Evolutionary conservation across 106 monocot genomes (phyloP), one percentile per base, ranked within the genome.

Genomic region (Allium sativum): DNA sequence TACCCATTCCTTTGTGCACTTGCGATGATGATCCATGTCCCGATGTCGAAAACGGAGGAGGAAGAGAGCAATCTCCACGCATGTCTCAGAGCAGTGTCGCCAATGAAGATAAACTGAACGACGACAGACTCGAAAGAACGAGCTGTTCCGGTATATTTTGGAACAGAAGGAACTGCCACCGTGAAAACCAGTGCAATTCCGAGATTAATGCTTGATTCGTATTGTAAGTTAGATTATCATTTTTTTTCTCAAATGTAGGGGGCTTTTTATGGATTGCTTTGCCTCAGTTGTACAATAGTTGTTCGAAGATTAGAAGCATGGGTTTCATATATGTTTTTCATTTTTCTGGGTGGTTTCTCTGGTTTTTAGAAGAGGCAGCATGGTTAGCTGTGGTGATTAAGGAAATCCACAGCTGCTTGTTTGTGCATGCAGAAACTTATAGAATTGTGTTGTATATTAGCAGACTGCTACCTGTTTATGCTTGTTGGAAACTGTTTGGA

Each of bases 101-200:
- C 13, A 66, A 13, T n/a, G 82, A 69, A 42, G 84, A 80, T 9
- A 82, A 77, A 64, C 60, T 66, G 14, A 79, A 79, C 40, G 73
- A 72, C n/a, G 73, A 71, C 16, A 68, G 78, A 42, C 46, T 84
- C 10, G 90, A 80, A 51, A 84, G 72, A 58, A 74, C 76, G 0
- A 87, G 79, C 55, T 91, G 95, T 66, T 89, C 93, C 9, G 73
- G 73, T 45, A 79, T 86, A 58, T 89, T 86, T 55, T 81, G 95
- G 87, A 77, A 54, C 17, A 77, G 95, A 47, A 78, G 95, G 66
- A 96, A 87, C 65, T 90, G 86, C 72, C 86, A 84, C 18, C 81
- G 95, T 54, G 95, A 95, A 76, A 73, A 95, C 19, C 90, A 87
- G 58, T 96, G 95, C 73, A 84, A 90, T 56, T 73, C 87, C 8